Base-by-base conservation (phyloP, 163 green algal species). In the Scenedesmus sp. region DNA sequence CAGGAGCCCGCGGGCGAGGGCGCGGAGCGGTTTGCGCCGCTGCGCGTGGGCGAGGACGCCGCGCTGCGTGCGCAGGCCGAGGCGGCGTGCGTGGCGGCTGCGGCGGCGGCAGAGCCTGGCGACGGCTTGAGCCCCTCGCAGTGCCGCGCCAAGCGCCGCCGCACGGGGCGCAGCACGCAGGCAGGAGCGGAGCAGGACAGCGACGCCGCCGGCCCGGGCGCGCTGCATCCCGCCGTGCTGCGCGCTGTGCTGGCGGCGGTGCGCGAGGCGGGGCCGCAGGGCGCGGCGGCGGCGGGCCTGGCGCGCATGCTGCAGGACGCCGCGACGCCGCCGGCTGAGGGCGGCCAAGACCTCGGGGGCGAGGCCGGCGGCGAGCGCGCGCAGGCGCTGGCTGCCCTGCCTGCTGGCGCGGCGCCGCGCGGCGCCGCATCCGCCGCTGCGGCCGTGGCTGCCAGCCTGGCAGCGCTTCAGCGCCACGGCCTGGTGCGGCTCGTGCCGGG, bases 401-500 rank as follows among this genome's bases (percentile, higher is more conserved):
- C n/a, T n/a, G n/a, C n/a, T n/a, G n/a, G n/a, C n/a, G n/a, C n/a
- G n/a, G n/a, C n/a, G n/a, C n/a, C n/a, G n/a, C n/a, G n/a, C n/a
- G n/a, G n/a, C n/a, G n/a, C 39, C 39, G 39, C 39, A 47, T 6
- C 39, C 7, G 39, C 39, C 7, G 39, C 39, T 6, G 39, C 39
- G 39, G 39, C 39, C 7, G 45, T 80, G 31, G 24, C 29, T 2
- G 26, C 44, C 4, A 42, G 58, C 20, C 20, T 81, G 74, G 24
- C 15, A 22, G n/a, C 70, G 36, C 39, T 81, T 48, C 36, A 31
- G 20, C 18, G 34, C 47, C 65, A 75, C 64, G 74, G 74, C 2
- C 53, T 81, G 74, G 48, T 75, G n/a, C 65, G 74, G 51, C 39
- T 33, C 44, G 50, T 81, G 62, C 2, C 34, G 24, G 74, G 24